phyloP scores from a whole-genome alignment of 805 yeast genomes.

The Allodekkera sacchari region DNA sequence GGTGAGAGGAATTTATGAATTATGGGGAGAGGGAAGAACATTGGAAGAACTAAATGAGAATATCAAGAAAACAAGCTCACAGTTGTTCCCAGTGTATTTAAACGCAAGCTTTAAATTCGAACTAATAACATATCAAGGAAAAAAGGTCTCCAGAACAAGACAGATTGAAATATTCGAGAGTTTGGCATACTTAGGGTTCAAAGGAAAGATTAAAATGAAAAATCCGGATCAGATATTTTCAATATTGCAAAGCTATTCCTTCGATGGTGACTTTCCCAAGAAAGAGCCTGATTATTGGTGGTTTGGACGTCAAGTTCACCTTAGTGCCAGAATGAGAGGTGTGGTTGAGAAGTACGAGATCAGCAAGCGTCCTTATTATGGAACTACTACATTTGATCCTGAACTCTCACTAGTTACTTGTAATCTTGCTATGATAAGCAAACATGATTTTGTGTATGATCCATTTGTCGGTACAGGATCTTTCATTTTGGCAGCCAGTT shows the following conservation, averaged over 20 bases:
- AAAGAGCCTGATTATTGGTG: slow-evolving; percentile 49
- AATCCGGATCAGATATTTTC: slow-evolving; percentile 65
- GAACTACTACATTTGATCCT: slow-evolving; percentile 96
- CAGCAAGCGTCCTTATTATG: slow-evolving; percentile 76
- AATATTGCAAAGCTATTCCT: slow-evolving; percentile 63
- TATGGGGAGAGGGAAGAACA: slow-evolving; percentile 67
- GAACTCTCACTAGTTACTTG: slow-evolving; percentile 83
- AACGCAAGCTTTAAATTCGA: slow-evolving; percentile 69
- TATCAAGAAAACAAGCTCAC: slow-evolving; percentile 26
- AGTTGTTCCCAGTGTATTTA: slow-evolving; percentile 28
- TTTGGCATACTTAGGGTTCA: slow-evolving; percentile 59
- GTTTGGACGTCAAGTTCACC: slow-evolving; percentile 68
- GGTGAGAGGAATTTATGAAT: slow-evolving; percentile 69
- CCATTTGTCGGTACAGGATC: slow-evolving; percentile 98
- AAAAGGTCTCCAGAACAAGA: slow-evolving; percentile 38
- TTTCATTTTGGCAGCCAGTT: slow-evolving; percentile 79
- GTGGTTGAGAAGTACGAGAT: slow-evolving; percentile 74
- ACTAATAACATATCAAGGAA: slow-evolving; percentile 67
- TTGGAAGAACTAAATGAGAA: slow-evolving; percentile 50
- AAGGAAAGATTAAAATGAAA: slow-evolving; percentile 74
- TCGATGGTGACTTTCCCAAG: slow-evolving; percentile 20
- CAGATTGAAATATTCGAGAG: slow-evolving; percentile 61
- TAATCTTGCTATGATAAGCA: slow-evolving; percentile 69
- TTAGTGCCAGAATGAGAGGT: slow-evolving; percentile 51
- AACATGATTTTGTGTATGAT: slow-evolving; percentile 69